Evolutionary conservation across 2,329 filamentous ascomycete species (phyloP), one percentile per base, ranked within the genome.

Genomic region (Tolypocladium cylindrosporum): DNA sequence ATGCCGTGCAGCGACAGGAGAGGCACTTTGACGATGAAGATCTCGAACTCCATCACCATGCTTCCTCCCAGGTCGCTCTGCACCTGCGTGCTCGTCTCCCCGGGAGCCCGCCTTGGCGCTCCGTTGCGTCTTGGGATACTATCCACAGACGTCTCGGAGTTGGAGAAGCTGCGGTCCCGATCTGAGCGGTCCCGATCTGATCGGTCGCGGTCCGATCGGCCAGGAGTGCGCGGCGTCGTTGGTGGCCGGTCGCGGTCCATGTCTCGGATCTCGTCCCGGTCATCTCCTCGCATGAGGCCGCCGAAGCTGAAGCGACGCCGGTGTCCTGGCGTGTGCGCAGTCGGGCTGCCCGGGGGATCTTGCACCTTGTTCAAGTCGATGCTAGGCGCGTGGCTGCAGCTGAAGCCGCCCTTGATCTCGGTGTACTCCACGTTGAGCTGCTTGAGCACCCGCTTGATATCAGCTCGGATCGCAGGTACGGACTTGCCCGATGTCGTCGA

Each of bases 21-120:
- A 14, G 94, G 94, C 34, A 99, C 91, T 75, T 99, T 99, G 70
- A 99, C 94, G 65, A 99, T 94, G 64, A 97, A 86, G 62, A 97
- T 96, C 71, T 99, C 94, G 69, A 97, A 99, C 62, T 90, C 86
- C 56, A 97, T 77, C 43, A 90, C 81, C 81, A 96, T 87, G 72
- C 85, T 93, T 59, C 85, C 88, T 3, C 91, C 92, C 36, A 95
- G 82, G 66, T 97, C 93, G 64, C 85, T 93, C 70, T 96, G 91
- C 31, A 97, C 91, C 60, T 94, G 90, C 4, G 92, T 97, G 55
- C 87, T 91, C 31, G 91, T 97, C 74, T 96, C 94, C 27, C 91
- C 93, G 1, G 90, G 85, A 1, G 87, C 82, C 57, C 84, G 76
- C 55, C 82, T 78, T 24, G 80, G 77, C 7, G 78, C 76, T 1